Conservation (phyloP, 2,329 filamentous ascomycete genomes). For the Botrytis fabae region DNA sequence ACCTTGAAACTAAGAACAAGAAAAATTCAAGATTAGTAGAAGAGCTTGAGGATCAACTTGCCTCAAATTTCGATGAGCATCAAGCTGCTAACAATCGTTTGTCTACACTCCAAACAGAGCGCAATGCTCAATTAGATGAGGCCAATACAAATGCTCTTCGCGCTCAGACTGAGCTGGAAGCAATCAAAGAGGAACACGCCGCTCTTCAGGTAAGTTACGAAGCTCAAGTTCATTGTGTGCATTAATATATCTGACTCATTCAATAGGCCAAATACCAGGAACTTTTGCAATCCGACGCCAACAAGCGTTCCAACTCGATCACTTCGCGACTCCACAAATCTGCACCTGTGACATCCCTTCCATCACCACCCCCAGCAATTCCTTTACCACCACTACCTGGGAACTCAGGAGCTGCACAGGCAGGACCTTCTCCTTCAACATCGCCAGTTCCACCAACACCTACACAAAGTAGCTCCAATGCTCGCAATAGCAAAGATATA, state of each 20-base stretch:
- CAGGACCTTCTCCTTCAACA: constrained; percentile 43
- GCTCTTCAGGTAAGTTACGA: constrained; percentile 58
- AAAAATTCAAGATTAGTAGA: constrained; percentile 92
- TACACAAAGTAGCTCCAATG: constrained; percentile 50
- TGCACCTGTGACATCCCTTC: constrained; percentile 76
- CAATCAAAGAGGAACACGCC: constrained; percentile 67
- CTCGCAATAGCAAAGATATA: constrained; percentile 77
- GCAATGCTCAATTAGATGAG: constrained; percentile 75
- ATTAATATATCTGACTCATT: constrained; percentile 16
- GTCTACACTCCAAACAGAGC: constrained; percentile 76
- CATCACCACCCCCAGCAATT: constrained; percentile 91
- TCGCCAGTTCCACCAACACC: constrained; percentile 50
- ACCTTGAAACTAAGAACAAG: constrained; percentile 70
- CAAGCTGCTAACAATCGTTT: constrained; percentile 82
- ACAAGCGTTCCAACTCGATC: constrained; percentile 58
- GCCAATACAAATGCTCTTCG: constrained; percentile 63
- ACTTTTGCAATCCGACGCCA: constrained; percentile 36
- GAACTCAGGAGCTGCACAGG: constrained; percentile 49
- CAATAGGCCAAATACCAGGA: constrained; percentile 62
- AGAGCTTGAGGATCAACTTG: constrained; percentile 94
- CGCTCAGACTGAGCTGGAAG: constrained; percentile 69
- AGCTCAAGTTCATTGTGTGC: background rate
- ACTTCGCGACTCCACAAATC: constrained; percentile 68
- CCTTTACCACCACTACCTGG: constrained; percentile 88
- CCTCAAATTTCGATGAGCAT: constrained; percentile 91